These are phyloP conservation scores for Phytophthora fragariae DNA, from an alignment of 352 stramenopile species.

Conservation along the genomic window DNA sequence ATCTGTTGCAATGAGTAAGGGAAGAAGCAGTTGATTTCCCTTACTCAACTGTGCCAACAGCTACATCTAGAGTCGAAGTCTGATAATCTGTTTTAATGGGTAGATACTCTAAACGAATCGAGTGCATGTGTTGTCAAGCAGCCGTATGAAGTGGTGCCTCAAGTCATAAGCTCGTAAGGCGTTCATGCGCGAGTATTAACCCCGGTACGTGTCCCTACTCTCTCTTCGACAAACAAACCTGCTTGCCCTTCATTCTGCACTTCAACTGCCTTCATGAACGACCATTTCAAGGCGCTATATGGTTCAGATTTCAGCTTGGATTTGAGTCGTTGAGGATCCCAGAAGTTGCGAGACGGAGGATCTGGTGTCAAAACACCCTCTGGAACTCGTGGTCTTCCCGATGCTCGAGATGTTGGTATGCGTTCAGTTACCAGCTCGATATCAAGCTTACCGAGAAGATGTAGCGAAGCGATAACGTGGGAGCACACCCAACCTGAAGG, in stretches of 20 bases:
- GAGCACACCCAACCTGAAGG: constrained; percentile 11
- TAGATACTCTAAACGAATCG: no score
- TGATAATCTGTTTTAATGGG: no score
- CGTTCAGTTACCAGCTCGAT: neutral
- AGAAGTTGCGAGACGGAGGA: neutral
- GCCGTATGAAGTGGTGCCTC: no score
- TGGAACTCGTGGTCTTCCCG: neutral
- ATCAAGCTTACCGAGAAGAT: neutral
- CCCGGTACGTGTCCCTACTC: neutral
- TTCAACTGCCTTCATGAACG: neutral
- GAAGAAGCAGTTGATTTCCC: no score
- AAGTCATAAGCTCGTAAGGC: no score
- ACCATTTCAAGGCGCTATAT: neutral
- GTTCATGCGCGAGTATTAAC: no score
- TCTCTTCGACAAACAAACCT: neutral
- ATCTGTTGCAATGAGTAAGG: no score
- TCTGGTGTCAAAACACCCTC: neutral
- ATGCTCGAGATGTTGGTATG: neutral
- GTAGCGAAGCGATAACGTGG: neutral
- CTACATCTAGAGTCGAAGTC: no score
- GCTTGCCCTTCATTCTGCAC: neutral
- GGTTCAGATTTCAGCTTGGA: neutral
- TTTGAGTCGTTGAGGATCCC: neutral
- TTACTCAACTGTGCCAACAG: no score
- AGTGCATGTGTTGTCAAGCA: no score